These are phyloP conservation scores for Daldinia sp. DNA, from an alignment of 2,329 filamentous ascomycete species.

Conservation along the genomic window DNA sequence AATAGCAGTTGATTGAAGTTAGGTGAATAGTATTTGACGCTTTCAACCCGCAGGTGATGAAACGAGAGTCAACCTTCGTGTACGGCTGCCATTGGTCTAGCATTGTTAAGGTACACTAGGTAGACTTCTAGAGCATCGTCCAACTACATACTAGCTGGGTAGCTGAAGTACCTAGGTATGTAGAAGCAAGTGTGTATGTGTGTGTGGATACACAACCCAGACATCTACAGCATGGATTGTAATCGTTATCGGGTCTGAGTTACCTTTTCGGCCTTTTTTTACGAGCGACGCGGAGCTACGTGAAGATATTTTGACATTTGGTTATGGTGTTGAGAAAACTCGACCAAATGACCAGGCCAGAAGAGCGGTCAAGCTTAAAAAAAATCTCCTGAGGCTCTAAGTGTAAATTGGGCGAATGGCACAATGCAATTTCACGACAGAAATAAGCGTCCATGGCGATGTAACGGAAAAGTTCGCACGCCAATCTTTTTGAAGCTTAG, in stretches of 20 bases:
- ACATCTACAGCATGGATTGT: not conserved
- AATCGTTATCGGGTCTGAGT: conserved; percentile 17
- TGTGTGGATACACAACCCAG: too few relatives aligned
- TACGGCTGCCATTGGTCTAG: conserved; percentile 38
- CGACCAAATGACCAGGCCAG: conserved; percentile 20
- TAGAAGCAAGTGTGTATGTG: too few relatives aligned
- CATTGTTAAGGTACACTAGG: not conserved
- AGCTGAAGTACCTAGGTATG: not conserved
- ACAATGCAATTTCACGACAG: conserved; percentile 30
- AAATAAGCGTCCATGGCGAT: conserved; percentile 22
- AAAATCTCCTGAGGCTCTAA: conserved; percentile 26
- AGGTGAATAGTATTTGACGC: conserved; percentile 4
- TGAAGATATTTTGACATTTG: not conserved
- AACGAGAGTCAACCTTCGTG: conserved; percentile 39
- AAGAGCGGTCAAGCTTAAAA: conserved; percentile 27
- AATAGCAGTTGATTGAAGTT: conserved; percentile 10
- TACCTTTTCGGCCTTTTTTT: not conserved
- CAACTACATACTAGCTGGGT: not conserved
- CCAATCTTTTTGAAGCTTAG: conserved; percentile 10
- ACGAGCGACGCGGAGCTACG: not conserved
- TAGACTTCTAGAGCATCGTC: conserved; percentile 8
- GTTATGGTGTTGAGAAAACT: conserved; percentile 17
- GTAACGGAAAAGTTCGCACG: conserved; percentile 2
- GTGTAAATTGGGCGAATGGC: conserved; percentile 20
- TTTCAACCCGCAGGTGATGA: conserved; percentile 38